These are phyloP conservation scores for Ganoderma lingzhi DNA, from an alignment of 1,284 basidiomycete genomes.

Conservation along the genomic window DNA sequence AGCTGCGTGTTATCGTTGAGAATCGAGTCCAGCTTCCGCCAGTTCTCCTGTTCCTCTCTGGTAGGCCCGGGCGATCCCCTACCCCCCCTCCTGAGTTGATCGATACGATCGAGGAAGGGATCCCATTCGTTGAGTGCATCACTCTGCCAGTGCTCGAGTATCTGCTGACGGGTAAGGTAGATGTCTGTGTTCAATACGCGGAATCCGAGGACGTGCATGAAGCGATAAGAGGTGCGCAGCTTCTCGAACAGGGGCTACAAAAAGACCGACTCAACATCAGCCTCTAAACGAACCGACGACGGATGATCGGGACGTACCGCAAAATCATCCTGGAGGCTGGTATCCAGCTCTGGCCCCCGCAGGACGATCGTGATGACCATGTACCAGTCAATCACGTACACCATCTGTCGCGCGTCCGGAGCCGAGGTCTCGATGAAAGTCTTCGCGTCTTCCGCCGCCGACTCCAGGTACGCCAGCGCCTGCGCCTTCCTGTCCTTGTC, in stretches of 20 bases:
- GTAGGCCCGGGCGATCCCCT: background rate
- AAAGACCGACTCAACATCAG: background rate
- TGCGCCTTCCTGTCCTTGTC: background rate
- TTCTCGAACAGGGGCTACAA: conserved; percentile 2
- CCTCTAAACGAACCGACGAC: background rate
- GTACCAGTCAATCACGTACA: conserved; percentile 5
- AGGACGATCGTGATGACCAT: conserved; percentile 6
- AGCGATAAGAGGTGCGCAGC: background rate
- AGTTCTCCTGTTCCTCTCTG: background rate
- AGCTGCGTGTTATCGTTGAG: conserved; percentile 36
- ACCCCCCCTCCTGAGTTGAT: background rate
- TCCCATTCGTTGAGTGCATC: background rate
- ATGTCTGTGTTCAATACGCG: background rate
- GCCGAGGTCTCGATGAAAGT: conserved; percentile 6
- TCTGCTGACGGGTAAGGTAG: background rate
- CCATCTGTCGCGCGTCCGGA: conserved; percentile 1
- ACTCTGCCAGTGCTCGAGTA: background rate
- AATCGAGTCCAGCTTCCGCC: conserved; percentile 1
- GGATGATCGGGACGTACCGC: background rate
- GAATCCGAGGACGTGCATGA: background rate
- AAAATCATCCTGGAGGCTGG: background rate
- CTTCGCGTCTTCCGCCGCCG: background rate
- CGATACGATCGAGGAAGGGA: background rate
- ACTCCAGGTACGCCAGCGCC: background rate
- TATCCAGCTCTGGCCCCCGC: conserved; percentile 5